Evolutionary conservation across 2,329 filamentous ascomycete species (phyloP), one percentile per base, ranked within the genome.

Genomic region (Microcyclospora pomicola): DNA sequence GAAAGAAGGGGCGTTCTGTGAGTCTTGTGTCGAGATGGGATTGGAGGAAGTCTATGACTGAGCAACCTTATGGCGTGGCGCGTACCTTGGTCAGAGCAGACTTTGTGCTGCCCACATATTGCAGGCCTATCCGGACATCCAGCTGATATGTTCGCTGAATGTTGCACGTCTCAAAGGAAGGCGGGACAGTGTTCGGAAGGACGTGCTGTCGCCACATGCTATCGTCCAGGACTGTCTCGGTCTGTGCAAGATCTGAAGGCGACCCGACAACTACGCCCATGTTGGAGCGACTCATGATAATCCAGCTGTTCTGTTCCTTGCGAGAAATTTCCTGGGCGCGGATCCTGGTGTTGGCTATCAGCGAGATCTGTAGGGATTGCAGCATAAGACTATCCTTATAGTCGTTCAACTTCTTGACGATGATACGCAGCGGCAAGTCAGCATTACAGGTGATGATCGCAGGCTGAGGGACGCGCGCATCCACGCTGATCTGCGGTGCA

Each of bases 361-460:
- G 68, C 39, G 84, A 77, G 43, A 96, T 75, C 51, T 95, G 82
- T 5, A 96, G 63, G 27, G 80, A 81, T 28, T 80, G 75, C 10
- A 98, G 64, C 49, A 79, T 84, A 1, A 94, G 68, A 16, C 75
- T 72, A 39, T 85, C 83, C 1, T 68, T 66, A 35, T 75, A 76
- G 13, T 79, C 68, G 38, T 72, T 79, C 15, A 86, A 64, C 56
- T 85, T 93, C 51, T 80, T 85, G 30, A 86, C 70, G 11, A 95
- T 65, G 7, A 98, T 64, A 1, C 85, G 74, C 2, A 96, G 66
- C 0, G 88, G 88, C 6, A 96, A 52, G 5, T 85, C 77, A 47
- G 87, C 73, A 56, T 93, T 92, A 63, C 87, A 93, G 0, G 87
- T 95, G 35, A 96, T 64, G 33, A 95, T 82, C 3, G 84, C 72